Base-by-base conservation (phyloP, 306 rosid genomes). In the Prunus davidiana region DNA sequence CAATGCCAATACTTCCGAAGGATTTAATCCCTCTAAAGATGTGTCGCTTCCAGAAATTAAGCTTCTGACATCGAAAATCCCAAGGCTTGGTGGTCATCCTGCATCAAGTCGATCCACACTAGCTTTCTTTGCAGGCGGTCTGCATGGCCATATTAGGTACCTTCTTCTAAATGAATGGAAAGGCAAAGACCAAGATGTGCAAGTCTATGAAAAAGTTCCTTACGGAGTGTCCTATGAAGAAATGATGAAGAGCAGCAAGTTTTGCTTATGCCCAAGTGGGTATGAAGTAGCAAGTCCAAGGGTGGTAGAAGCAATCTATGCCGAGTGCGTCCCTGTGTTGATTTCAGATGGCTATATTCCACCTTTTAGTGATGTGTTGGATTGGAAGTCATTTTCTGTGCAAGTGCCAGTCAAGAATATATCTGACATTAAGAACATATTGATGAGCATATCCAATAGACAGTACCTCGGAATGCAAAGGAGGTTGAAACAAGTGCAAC, bases 1-100 rank as follows among this genome's bases (percentile, higher is more conserved):
- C 89, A 89, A 89, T 32, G 93, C 93, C 24, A 89, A 89, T 47
- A 78, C 80, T 50, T 83, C 93, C 1, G 91, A 89, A 85, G 93
- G 91, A 71, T 89, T 89, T 81, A 78, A 87, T 4, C 88, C 91
- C 9, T 25, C 74, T 4, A 89, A 89, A 81, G 91, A 89, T 80
- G 93, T 68, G 19, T 73, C 91, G 12, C 46, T 85, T 25, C 91
- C 88, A 2, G 93, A 87, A 81, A 87, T 89, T n/a, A 63, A 83
- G 57, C 86, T 87, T 22, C 1, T 0, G 54, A 75, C 70, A 0
- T 78, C 87, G 8, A 67, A 87, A 73, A 16, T 67, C 51, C 46
- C 79, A 2, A 74, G 61, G 38, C 60, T 89, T 19, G 87, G 87
- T 14, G 91, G 93, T 9, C 77, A 27, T 2, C 18, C 80, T 12